Conservation (phyloP, 1,139 yeast genomes). For the Debaryomyces nepalensis region DNA sequence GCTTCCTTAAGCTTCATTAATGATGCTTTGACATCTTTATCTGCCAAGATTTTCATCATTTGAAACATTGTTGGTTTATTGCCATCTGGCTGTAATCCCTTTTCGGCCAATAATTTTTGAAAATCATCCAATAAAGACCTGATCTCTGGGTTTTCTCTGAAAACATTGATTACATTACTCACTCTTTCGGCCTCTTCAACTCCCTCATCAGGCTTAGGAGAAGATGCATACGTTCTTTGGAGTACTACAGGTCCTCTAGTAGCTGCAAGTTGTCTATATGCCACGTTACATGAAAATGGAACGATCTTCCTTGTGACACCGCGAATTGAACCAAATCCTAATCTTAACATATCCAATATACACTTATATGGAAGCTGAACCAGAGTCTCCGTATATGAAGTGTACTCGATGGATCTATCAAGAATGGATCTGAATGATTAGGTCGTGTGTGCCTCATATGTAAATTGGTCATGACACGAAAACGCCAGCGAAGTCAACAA, state of each 20-base stretch:
- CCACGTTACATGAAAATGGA: constrained; percentile 1
- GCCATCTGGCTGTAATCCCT: constrained; percentile 39
- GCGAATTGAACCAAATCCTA: neutral
- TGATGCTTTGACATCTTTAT: constrained; percentile 40
- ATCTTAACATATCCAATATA: constrained; percentile 5
- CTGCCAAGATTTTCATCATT: constrained; percentile 43
- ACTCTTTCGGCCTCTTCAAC: constrained; percentile 24
- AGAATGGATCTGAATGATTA: too few species aligned
- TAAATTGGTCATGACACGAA: constrained; percentile 1
- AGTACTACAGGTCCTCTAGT: neutral
- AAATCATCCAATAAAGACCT: constrained; percentile 34
- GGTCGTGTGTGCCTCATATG: neutral
- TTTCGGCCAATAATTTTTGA: constrained; percentile 35
- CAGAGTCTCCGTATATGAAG: too few species aligned
- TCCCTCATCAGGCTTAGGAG: constrained; percentile 15
- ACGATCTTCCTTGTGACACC: neutral
- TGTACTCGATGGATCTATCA: too few species aligned
- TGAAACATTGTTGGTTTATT: constrained; percentile 41
- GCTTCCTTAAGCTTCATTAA: constrained; percentile 36
- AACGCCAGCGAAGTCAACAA: constrained; percentile 8
- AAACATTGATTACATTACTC: constrained; percentile 23
- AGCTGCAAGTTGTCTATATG: neutral
- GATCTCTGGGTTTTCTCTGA: constrained; percentile 36
- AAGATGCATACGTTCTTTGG: constrained; percentile 16
- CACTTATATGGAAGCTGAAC: too few species aligned